A percentile compares a stretch with the other conserved stretches of the same genome.
These are phyloP conservation scores for Xylariaceae sp. DNA, from an alignment of 2,329 filamentous ascomycete genomes.

Conservation along the genomic window DNA sequence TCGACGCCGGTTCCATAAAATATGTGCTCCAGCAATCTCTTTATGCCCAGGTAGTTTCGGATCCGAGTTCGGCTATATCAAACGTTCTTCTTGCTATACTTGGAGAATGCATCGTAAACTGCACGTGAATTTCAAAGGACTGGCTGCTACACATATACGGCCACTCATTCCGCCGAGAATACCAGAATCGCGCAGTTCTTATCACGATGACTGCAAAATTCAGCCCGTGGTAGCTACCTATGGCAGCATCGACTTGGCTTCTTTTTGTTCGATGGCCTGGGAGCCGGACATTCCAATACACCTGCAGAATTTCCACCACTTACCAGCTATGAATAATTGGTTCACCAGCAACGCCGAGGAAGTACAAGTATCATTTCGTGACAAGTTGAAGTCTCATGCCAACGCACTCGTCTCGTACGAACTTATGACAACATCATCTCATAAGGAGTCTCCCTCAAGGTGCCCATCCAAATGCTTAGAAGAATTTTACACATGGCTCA, in stretches of 20 bases:
- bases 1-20: too few species aligned
- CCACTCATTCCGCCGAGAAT: too few species aligned
- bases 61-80: too few species aligned
- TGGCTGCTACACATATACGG: too few species aligned
- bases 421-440: slow-evolving; percentile 21
- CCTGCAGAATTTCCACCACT: slow-evolving; percentile 24
- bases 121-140: not conserved
- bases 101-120: slow-evolving; percentile 8
- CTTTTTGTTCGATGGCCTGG: slow-evolving; percentile 33
- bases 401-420: slow-evolving; percentile 39
- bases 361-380: slow-evolving; percentile 22
- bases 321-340: slow-evolving; percentile 38
- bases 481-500: slow-evolving; percentile 33
- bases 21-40: too few species aligned
- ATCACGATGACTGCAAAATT: not conserved
- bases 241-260: slow-evolving; percentile 27
- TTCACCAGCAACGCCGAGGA: slow-evolving; percentile 26
- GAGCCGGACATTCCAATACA: slow-evolving; percentile 28
- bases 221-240: not conserved
- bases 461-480: slow-evolving; percentile 10
- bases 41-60: too few species aligned
- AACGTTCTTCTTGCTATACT: too few species aligned
- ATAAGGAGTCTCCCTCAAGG: not conserved
- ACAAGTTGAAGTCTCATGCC: slow-evolving; percentile 30
- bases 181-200: not conserved